These are phyloP conservation scores for Botrytis medusae DNA, from an alignment of 2,329 filamentous ascomycete genomes.

Conservation along the genomic window DNA sequence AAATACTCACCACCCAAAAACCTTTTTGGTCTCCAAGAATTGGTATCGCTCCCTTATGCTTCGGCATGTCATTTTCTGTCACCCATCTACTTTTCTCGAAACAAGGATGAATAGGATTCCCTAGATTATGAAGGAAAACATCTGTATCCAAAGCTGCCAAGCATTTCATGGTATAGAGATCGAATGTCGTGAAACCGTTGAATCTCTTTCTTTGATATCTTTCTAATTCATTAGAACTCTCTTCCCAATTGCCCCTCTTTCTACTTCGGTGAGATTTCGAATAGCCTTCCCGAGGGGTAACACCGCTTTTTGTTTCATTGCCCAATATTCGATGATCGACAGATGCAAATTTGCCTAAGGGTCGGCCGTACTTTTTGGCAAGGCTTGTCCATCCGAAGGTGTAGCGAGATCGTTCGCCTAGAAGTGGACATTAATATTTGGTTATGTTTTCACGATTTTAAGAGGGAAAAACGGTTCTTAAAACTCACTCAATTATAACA, in stretches of 20 bases:
- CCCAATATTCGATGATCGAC: slow-evolving; percentile 5
- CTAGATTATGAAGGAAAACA: neutral
- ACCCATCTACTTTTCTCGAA: slow-evolving; percentile 20
- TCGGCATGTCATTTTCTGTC: slow-evolving; percentile 15
- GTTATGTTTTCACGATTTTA: neutral
- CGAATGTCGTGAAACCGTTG: neutral
- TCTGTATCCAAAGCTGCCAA: neutral
- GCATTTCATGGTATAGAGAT: neutral
- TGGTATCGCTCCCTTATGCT: slow-evolving; percentile 18
- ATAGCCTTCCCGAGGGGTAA: neutral
- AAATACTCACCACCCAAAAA: slow-evolving; percentile 25
- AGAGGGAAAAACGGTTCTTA: neutral
- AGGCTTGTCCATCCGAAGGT: neutral
- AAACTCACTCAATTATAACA: slow-evolving; percentile 6
- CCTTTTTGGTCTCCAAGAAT: slow-evolving; percentile 20
- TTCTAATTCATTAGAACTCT: neutral
- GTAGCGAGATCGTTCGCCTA: neutral
- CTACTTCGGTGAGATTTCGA: neutral
- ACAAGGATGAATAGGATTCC: slow-evolving; percentile 19
- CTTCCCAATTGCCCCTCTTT: neutral
- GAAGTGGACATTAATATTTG: neutral
- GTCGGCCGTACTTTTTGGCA: slow-evolving; percentile 6
- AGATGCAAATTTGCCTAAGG: neutral
- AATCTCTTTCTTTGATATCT: slow-evolving; percentile 5
- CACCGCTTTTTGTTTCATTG: neutral